phyloP scores from a whole-genome alignment of 345 rosid genomes.

The Euphorbia pulcherrima region DNA sequence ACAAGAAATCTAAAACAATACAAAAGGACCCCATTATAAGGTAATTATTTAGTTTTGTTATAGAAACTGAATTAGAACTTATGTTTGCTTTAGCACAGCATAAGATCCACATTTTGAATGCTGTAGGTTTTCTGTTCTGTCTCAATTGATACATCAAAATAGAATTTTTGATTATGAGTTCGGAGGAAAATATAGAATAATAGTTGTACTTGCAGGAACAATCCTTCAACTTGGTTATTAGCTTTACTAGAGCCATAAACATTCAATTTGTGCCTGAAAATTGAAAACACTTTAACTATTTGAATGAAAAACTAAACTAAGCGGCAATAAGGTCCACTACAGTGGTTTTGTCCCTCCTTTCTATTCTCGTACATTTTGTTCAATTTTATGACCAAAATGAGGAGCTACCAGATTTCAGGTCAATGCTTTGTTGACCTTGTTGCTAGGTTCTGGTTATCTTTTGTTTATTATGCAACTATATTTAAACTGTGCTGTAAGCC shows the following conservation, averaged over 20 bases:
- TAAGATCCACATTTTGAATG: background rate
- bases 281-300: too few species aligned
- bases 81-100: background rate
- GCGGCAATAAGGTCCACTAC: too few species aligned
- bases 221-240: background rate
- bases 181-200: background rate
- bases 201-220: background rate
- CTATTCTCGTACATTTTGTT: too few species aligned
- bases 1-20: constrained; percentile 34
- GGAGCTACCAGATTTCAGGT: too few species aligned
- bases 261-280: background rate
- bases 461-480: background rate
- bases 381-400: too few species aligned
- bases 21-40: constrained; percentile 72
- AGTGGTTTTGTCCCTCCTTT: too few species aligned
- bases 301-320: too few species aligned
- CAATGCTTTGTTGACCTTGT: too few species aligned
- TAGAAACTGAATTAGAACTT: background rate
- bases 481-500: background rate
- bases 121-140: background rate
- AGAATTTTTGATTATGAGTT: background rate
- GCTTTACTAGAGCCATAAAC: background rate
- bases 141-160: background rate
- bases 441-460: too few species aligned
- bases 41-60: constrained; percentile 21